Base-by-base conservation (phyloP, 371 early-diverging fungal genomes). In the Rhizopus arrhizus region DNA sequence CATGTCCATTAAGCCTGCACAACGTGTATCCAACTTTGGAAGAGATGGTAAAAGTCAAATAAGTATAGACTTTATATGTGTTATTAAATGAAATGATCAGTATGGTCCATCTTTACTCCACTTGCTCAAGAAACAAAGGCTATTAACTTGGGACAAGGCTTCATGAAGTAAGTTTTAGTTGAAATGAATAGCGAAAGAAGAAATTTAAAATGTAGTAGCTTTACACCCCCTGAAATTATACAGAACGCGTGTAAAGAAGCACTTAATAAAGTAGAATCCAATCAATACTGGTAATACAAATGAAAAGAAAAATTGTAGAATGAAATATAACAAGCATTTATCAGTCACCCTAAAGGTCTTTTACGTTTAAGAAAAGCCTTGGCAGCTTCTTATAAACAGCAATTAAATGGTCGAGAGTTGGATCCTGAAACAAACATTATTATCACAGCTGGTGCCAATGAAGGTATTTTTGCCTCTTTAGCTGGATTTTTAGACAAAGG, bases 111-210 rank as follows among this genome's bases (percentile, higher is more conserved):
- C 66, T 95, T 95, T 76, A 95, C 93, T 8, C 92, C 89, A 35
- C 82, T 93, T 60, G 91, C 95, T 4, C 79, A 81, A 13, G 86
- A 93, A 61, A 87, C 90, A 51, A 83, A 88, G 48, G 95, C 97
- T 13, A 93, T 95, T 66, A 96, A 97, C 79, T 83, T 96, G 28
- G 98, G 97, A 3, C 97, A 96, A 76, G 96, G 94, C 3, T 92
- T 84, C 64, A 91, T 91, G 89, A 89, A 86, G 89, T 87, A 80
- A 49, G 61, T 22, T 22, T 22, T 22, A 22, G 22, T 22, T 22
- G 22, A 53, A 5, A 9, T 29, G 5, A 43, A 11, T 43, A 13
- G 41, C 5, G 3, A 12, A 8, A 48, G 3, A 12, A 10, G 5
- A 48, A 48, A 48, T 4, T 5, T n/a, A 34, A 22, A 9, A 31